Conservation (phyloP, 305 asterid species). For the Solanum hybrid region DNA sequence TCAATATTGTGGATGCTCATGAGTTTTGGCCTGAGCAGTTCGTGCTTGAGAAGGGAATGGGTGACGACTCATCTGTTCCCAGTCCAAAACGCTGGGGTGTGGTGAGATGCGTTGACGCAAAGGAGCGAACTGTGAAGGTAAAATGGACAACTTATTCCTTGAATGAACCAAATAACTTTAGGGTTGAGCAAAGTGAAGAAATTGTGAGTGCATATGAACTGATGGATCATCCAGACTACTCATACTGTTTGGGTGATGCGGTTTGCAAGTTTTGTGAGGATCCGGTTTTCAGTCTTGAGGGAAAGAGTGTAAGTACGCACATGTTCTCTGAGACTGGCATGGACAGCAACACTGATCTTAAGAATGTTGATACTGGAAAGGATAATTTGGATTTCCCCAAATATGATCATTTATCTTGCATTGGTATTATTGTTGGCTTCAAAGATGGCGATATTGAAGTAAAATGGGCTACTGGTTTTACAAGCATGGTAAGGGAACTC, state of each 20-base stretch:
- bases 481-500: conserved; percentile 44
- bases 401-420: conserved; percentile 30
- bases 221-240: conserved; percentile 73
- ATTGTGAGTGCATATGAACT: conserved; percentile 89
- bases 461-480: conserved; percentile 77
- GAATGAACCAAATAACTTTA: conserved; percentile 9
- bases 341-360: conserved; percentile 14
- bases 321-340: conserved; percentile 6
- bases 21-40: conserved; percentile 76
- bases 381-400: conserved; percentile 14
- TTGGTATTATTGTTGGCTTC: conserved; percentile 65
- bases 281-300: conserved; percentile 8
- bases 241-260: conserved; percentile 54
- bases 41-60: conserved; percentile 67
- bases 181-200: conserved; percentile 39
- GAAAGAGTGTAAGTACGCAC: background rate
- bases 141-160: conserved; percentile 46
- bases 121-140: conserved; percentile 77
- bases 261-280: conserved; percentile 33
- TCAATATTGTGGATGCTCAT: conserved; percentile 60
- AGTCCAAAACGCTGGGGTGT: conserved; percentile 56
- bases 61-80: conserved; percentile 31
- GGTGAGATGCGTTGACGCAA: conserved; percentile 64
- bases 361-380: conserved; percentile 12
- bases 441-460: conserved; percentile 53